Base-by-base conservation (phyloP, 345 rosid genomes). In the Euphorbia tirucalli region DNA sequence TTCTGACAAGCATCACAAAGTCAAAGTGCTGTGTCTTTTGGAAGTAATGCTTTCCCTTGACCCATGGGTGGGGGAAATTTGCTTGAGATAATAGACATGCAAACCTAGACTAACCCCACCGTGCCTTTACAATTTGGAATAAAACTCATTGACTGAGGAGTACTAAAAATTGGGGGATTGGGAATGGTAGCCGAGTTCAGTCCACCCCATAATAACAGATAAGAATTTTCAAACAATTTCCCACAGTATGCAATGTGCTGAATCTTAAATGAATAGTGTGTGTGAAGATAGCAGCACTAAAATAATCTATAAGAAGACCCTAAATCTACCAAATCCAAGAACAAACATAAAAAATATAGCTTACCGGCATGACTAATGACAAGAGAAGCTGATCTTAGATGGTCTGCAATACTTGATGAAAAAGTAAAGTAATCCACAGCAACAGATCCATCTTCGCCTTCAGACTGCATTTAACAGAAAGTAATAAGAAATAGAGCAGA, bases 301-400 rank as follows among this genome's bases (percentile, higher is more conserved):
- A 25, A 8, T 14, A 35, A 35, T 30, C 16, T 7, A 11, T n/a
- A 64, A 43, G 7, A 24, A 39, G 49, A 25, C 14, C 19, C 32
- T 16, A 37, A 8, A 13, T n/a, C 11, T 58, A 31, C 48, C n/a
- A 9, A 71, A 63, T 18, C 16, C 25, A 7, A 39, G 28, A 11
- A 9, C 19, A 61, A 48, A 39, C 1, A 14, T 4, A 57, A 0
- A 21, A 46, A 15, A 19, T 2, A 43, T 56, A 66, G 41, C 77
- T 44, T 70, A 87, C 97, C 96, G 41, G 97, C 98, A 75, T 95
- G 98, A 76, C 97, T 91, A 75, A 93, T 87, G 66, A 92, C 92
- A 61, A 89, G 99, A 71, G 98, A 95, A 48, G 98, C 93, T 44
- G 96, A 85, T 62, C 83, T 86, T 56, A 92, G 78, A 84, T 93